phyloP scores from a whole-genome alignment of 163 green algal species.

The Scenedesmus sp. region DNA sequence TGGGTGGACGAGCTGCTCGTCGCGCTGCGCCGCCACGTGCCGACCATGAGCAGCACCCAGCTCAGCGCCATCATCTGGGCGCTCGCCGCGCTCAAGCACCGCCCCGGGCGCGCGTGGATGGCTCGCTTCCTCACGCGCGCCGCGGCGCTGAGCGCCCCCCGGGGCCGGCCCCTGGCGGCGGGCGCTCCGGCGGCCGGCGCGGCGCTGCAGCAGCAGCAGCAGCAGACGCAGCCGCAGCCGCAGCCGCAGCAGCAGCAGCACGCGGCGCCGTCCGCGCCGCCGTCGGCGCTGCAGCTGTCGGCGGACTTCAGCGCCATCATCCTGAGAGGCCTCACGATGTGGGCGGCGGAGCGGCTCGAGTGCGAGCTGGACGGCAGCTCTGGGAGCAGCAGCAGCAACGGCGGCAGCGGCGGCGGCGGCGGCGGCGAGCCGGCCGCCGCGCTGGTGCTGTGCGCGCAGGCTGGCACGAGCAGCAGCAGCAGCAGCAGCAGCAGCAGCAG shows the following conservation, averaged over 20 bases:
- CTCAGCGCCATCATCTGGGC: slow-evolving; percentile 39
- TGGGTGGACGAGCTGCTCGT: slow-evolving; percentile 49
- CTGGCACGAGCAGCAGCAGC: not conserved
- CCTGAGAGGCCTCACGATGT: slow-evolving; percentile 43
- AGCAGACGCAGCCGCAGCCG: not conserved
- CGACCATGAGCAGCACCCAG: slow-evolving; percentile 17
- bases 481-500: slow-evolving; percentile 1
- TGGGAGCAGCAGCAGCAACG: not conserved
- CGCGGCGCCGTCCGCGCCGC: not conserved
- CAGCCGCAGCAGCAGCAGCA: slow-evolving; percentile 9
- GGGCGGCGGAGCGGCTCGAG: slow-evolving; percentile 28
- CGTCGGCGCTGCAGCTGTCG: not conserved
- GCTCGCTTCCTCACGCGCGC: no score
- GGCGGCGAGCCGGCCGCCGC: no score
- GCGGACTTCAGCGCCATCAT: slow-evolving; percentile 41
- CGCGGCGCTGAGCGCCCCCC: slow-evolving; percentile 38
- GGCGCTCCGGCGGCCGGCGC: not conserved
- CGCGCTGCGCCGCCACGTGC: slow-evolving; percentile 40
- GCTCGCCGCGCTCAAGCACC: slow-evolving; percentile 43
- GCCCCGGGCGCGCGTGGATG: slow-evolving; percentile 29
- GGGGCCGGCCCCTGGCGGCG: slow-evolving; percentile 8
- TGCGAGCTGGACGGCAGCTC: not conserved
- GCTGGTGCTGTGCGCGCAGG: no score
- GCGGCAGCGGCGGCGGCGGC: not conserved
- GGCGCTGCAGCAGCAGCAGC: not conserved